Conservation (phyloP, 202 grass and related monocot genomes). For the Zizania palustris region DNA sequence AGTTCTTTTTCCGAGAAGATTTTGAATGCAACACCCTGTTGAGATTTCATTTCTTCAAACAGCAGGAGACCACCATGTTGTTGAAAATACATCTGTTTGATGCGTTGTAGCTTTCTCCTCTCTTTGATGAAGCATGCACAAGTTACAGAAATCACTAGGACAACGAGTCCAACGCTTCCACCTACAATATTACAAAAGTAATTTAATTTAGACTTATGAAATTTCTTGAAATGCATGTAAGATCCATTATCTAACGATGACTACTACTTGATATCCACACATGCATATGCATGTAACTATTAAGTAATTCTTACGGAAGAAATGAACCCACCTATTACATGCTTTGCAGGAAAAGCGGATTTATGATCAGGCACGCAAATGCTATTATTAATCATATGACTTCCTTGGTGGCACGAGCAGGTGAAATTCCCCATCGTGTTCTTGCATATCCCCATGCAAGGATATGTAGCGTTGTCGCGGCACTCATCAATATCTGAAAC, state of each 20-base stretch:
- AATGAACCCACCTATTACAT: background rate
- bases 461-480: background rate
- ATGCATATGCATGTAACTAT: no score
- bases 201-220: no score
- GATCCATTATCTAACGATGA: background rate
- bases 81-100: conserved; percentile 39
- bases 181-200: conserved; percentile 15
- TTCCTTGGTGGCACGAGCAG: conserved; percentile 23
- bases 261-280: no score
- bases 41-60: conserved; percentile 37
- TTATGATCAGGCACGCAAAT: background rate
- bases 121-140: conserved; percentile 15
- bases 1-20: conserved; percentile 46
- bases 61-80: conserved; percentile 38
- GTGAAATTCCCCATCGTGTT: conserved; percentile 17
- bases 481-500: conserved; percentile 44
- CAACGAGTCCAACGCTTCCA: conserved; percentile 22
- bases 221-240: no score
- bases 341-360: background rate
- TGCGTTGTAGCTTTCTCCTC: conserved; percentile 31
- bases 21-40: conserved; percentile 31
- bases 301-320: background rate
- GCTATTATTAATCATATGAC: background rate
- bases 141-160: conserved; percentile 10
- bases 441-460: background rate